Base-by-base conservation (phyloP, 1,284 basidiomycete species). In the Ceratorhiza oryzae-sativae region DNA sequence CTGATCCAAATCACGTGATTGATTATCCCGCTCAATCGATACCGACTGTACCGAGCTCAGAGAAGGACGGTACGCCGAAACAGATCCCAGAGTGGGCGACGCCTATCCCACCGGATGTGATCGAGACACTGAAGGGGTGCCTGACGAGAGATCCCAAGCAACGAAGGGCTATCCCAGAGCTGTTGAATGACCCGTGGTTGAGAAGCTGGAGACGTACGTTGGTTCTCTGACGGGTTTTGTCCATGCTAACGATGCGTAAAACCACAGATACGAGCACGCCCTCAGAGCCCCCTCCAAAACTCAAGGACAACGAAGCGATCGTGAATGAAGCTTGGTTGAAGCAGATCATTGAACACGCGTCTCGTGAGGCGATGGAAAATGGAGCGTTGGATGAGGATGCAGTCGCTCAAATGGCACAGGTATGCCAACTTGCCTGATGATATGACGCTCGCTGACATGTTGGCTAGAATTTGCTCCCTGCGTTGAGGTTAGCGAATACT, bases 161-260 rank as follows among this genome's bases (percentile, higher is more conserved):
- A 75, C 83, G 94, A 51, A 88, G 88, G 72, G 89, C 89, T n/a
- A 95, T 97, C 76, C 92, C 93, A 1, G 87, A 83, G 73, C 72
- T 85, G 63, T 74, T 85, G 18, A 68, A 71, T 25, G 75, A 77
- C 42, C 72, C 75, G 27, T 77, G 77, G 77, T 61, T 77, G 61
- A 74, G 67, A 68, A 70, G 67, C 32, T 70, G 67, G 67, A 70
- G 56, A 49, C 67, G 67, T 70, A 27, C 46, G 67, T 67, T 5
- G 32, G 4, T 20, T n/a, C n/a, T n/a, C n/a, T n/a, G n/a, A n/a
- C n/a, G n/a, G n/a, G n/a, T n/a, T n/a, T n/a, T n/a, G n/a, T n/a
- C n/a, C n/a, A n/a, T n/a, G n/a, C n/a, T n/a, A n/a, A n/a, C n/a
- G n/a, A n/a, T n/a, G n/a, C n/a, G n/a, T n/a, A n/a, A n/a, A n/a